Evolutionary conservation across 2,329 filamentous ascomycete genomes (phyloP).

Genomic region (Pseudogymnoascus sp.): DNA sequence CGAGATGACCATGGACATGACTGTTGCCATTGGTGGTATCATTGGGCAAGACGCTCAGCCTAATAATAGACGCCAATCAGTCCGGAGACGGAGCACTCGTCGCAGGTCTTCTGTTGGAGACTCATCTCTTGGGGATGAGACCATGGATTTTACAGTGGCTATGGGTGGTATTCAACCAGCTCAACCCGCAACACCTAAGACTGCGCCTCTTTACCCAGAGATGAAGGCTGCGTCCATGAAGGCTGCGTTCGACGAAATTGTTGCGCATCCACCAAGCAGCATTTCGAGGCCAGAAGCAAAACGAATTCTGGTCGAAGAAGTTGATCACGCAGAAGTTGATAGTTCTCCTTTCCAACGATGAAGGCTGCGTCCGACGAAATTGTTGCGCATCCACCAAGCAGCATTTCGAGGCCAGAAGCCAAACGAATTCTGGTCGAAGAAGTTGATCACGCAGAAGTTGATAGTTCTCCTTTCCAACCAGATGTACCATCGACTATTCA

Average conservation of each 20-base stretch:
- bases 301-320: constrained; percentile 51
- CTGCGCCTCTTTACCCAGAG: constrained; percentile 17
- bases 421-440: constrained; percentile 54
- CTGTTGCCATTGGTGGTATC: constrained; percentile 47
- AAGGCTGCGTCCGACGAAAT: background rate
- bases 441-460: constrained; percentile 39
- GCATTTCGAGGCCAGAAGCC: constrained; percentile 29
- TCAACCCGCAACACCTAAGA: constrained; percentile 32
- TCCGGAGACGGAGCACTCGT: constrained; percentile 30
- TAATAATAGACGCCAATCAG: constrained; percentile 25
- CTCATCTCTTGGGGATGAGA: constrained; percentile 27
- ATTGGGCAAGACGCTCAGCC: constrained; percentile 19
- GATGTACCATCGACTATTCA: constrained; percentile 25
- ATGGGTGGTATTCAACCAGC: constrained; percentile 43
- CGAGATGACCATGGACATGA: constrained; percentile 43
- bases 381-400: background rate
- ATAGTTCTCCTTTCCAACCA: constrained; percentile 36
- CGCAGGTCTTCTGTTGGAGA: constrained; percentile 28
- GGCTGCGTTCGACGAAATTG: background rate
- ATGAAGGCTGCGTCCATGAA: background rate
- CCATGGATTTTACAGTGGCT: constrained; percentile 49
- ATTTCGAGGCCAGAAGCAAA: constrained; percentile 35
- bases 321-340: constrained; percentile 38
- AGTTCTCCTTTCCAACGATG: constrained; percentile 35
- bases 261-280: background rate